phyloP scores from a whole-genome alignment of 176 grass and related monocot genomes.

The Otatea glauca region DNA sequence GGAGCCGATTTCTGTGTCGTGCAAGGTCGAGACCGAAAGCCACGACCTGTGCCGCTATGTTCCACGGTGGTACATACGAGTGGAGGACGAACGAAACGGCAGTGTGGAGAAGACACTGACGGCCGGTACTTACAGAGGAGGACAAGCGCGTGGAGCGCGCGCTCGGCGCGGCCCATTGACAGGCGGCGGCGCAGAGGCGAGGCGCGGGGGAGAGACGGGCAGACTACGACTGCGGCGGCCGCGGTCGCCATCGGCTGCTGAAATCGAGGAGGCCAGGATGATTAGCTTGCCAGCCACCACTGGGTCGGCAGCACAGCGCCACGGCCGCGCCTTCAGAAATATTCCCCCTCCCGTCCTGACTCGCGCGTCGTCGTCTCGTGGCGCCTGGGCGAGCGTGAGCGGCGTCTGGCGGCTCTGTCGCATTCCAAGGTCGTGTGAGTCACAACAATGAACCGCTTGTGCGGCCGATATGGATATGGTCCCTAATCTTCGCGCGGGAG shows the following conservation, averaged over 20 bases:
- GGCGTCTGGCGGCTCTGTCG: neutral
- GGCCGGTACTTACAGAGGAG: conserved; percentile 26
- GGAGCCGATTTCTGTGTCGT: neutral
- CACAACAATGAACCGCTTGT: neutral
- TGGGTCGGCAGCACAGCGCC: neutral
- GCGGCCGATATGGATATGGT: neutral
- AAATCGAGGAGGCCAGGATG: neutral
- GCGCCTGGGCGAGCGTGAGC: neutral
- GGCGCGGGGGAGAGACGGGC: conserved; percentile 11
- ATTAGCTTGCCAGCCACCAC: neutral
- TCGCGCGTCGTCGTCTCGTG: neutral
- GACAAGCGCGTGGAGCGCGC: neutral
- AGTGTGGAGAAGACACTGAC: conserved; percentile 25
- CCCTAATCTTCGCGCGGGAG: neutral
- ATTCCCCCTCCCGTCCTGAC: neutral
- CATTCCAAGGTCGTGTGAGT: neutral
- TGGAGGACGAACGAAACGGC: neutral
- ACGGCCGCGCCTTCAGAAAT: conserved; percentile 44
- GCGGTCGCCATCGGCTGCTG: conserved; percentile 43
- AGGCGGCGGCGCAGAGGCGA: neutral
- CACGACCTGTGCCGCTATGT: neutral
- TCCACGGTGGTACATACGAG: neutral
- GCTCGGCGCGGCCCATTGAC: neutral
- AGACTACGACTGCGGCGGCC: conserved; percentile 8
- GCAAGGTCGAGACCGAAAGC: neutral